phyloP scores from a whole-genome alignment of 805 yeast genomes.

The Kuraishia piskuri region DNA sequence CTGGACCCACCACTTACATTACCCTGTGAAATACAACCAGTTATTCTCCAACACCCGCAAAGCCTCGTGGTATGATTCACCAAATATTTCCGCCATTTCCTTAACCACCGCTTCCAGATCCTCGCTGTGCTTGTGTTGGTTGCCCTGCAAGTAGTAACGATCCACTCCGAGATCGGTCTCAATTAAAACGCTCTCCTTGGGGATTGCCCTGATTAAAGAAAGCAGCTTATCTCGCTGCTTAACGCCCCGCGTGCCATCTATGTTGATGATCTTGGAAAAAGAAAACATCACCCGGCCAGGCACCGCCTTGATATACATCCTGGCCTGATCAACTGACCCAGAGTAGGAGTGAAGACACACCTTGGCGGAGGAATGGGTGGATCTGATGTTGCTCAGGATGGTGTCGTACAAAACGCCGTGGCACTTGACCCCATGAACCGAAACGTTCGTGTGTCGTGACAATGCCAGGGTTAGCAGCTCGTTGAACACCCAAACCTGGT shows the following conservation, averaged over 20 bases:
- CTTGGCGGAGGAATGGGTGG: constrained; percentile 14
- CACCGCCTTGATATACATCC: constrained; percentile 32
- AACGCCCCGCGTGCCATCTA: constrained; percentile 12
- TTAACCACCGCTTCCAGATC: background rate
- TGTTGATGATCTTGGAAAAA: constrained; percentile 42
- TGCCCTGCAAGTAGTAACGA: background rate
- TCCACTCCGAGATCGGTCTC: constrained; percentile 45
- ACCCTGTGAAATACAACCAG: background rate
- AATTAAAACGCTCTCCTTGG: constrained; percentile 28
- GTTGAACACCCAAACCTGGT: constrained; percentile 51
- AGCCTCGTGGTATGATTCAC: background rate
- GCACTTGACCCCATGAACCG: constrained; percentile 80
- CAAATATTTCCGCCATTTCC: background rate
- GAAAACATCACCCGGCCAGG: constrained; percentile 36
- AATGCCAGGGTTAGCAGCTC: constrained; percentile 49
- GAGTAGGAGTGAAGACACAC: constrained; percentile 79
- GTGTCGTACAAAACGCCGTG: constrained; percentile 52
- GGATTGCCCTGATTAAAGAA: constrained; percentile 22
- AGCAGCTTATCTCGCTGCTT: constrained; percentile 13
- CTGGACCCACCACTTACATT: too few species aligned
- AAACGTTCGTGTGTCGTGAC: constrained; percentile 39
- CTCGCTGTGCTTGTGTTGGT: background rate
- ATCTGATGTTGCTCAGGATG: constrained; percentile 13
- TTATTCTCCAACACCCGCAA: too few species aligned
- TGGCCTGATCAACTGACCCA: constrained; percentile 69